Conservation (phyloP, 306 rosid species). For the Ochetophila trinervis region DNA sequence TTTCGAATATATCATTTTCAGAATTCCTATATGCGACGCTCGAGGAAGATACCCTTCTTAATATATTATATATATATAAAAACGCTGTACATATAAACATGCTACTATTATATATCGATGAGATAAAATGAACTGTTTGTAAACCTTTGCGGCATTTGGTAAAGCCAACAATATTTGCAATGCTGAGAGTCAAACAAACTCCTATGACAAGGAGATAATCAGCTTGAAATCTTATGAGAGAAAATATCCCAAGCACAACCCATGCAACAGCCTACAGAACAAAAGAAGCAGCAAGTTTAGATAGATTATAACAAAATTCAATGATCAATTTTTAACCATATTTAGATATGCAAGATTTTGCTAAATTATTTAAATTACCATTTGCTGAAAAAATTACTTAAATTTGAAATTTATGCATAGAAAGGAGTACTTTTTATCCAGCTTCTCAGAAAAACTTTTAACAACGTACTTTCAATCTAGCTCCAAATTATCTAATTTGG, state of each 20-base stretch:
- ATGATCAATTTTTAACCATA: background rate
- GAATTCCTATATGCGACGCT: background rate
- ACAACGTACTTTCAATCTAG: background rate
- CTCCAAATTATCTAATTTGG: background rate
- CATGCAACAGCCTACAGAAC: slow-evolving; percentile 64
- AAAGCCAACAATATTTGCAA: slow-evolving; percentile 93
- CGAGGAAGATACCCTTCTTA: background rate
- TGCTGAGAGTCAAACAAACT: slow-evolving; percentile 91
- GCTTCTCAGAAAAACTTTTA: background rate
- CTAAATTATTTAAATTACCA: slow-evolving; percentile 1
- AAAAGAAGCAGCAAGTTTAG: slow-evolving; percentile 18
- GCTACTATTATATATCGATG: background rate
- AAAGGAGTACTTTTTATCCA: background rate
- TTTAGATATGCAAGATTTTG: background rate
- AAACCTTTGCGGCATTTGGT: slow-evolving; percentile 96
- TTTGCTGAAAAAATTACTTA: background rate
- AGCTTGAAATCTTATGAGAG: slow-evolving; percentile 93
- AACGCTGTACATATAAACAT: background rate
- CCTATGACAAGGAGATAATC: slow-evolving; percentile 94
- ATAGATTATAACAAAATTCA: background rate
- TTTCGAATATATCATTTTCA: background rate
- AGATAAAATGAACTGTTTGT: slow-evolving; percentile 21
- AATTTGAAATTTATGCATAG: background rate
- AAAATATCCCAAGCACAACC: slow-evolving; percentile 82
- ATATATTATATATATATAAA: too few relatives aligned